These are phyloP conservation scores for Crithidia bombi DNA, from an alignment of 208 protist genomes.

Conservation along the genomic window DNA sequence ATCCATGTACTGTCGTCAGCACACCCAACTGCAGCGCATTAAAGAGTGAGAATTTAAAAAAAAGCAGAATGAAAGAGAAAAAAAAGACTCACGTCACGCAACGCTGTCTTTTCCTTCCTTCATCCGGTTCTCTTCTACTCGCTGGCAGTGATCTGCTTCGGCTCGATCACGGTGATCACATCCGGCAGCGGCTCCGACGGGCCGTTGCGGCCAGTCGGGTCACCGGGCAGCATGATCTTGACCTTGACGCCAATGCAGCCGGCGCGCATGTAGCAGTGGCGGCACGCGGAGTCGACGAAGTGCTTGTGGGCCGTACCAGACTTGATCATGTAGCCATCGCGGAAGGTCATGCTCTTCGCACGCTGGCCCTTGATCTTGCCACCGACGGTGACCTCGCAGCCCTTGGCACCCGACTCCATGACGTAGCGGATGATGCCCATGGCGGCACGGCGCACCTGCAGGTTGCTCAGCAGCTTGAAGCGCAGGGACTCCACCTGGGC, in stretches of 20 bases:
- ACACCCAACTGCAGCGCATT: too few relatives aligned
- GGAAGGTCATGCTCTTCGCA: constrained; percentile 99
- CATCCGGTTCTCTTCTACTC: constrained; percentile 6
- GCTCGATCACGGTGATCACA: constrained; percentile 83
- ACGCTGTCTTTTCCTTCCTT: background rate
- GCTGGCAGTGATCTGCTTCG: constrained; percentile 54
- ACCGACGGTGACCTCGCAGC: constrained; percentile 98
- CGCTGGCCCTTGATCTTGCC: constrained; percentile 99
- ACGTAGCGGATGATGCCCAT: constrained; percentile 99
- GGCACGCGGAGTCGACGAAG: constrained; percentile 96
- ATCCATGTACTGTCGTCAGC: too few relatives aligned
- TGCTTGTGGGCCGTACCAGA: constrained; percentile 93
- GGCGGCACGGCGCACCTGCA: constrained; percentile 98
- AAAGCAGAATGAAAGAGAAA: background rate
- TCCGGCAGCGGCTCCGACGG: constrained; percentile 72
- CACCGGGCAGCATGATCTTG: constrained; percentile 99
- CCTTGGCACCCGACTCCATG: constrained; percentile 98
- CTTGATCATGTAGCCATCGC: constrained; percentile 99
- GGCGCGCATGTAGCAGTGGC: constrained; percentile 98
- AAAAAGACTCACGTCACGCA: background rate
- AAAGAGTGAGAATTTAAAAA: too few relatives aligned
- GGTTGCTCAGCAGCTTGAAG: constrained; percentile 98
- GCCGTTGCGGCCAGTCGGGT: constrained; percentile 75
- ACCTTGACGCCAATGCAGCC: constrained; percentile 99
- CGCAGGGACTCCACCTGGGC: constrained; percentile 98